Evolutionary conservation across 2,329 filamentous ascomycete species (phyloP), one percentile per base, ranked within the genome.

Genomic region (Fusarium sp.): DNA sequence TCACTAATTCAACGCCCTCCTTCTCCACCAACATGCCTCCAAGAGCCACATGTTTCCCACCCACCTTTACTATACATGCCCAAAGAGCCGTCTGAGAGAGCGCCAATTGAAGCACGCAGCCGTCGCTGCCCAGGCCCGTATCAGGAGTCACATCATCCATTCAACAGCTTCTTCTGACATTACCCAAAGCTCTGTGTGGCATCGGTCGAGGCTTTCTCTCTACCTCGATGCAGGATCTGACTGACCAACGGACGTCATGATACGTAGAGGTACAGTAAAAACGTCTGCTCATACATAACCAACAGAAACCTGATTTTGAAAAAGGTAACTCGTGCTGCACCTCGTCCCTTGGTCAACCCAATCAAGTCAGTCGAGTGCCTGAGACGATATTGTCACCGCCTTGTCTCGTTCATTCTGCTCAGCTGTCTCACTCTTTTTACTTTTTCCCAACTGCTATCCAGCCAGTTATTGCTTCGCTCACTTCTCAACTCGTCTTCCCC

Each of bases 281-380:
- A 12, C 31, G 26, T 40, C 12, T 24, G 19, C 19, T 19, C 3
- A 46, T 58, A 40, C 3, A 46, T 58, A 40, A 25, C 19, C 15
- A 39, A 12, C 19, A 26, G 40, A 41, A 50, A 34, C 32, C 38
- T 47, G 43, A 31, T 36, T 57, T 46, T 38, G 34, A 34, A 56
- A 26, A 40, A 44, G 35, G 44, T 28, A 39, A 12, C 45, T 25
- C 38, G 47, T 51, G 28, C 45, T 47, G 35, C 35, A 42, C 19
- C 19, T 48, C 38, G 41, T 53, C 43, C 41, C 31, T 47, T 31
- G 26, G 24, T 41, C 44, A 39, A 32, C 43, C 62, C 62, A 66
- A 66, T 65, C 46, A 60, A 38, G 46, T 49, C 31, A 32, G 49
- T 15, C 19, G 39, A 65, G 62, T 64, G 62, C 62, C 62, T 65